Evolutionary conservation across 2,329 filamentous ascomycete genomes (phyloP).

Genomic region (Paraphoma sp.): DNA sequence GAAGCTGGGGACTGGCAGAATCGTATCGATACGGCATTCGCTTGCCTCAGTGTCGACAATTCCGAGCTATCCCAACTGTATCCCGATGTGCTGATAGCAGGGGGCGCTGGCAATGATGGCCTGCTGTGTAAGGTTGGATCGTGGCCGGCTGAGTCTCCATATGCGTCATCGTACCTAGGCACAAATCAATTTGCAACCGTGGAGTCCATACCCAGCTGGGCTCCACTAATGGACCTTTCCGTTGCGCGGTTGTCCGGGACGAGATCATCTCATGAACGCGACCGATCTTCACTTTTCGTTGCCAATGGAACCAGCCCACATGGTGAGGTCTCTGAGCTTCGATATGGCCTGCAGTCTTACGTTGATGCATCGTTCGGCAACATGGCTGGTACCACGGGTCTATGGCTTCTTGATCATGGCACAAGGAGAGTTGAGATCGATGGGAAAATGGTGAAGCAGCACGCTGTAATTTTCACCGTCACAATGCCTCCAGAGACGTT

Average conservation of each 20-base stretch:
- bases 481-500: slow-evolving; percentile 43
- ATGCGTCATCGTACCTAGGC: slow-evolving; percentile 60
- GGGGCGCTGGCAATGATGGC: slow-evolving; percentile 79
- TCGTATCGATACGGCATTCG: slow-evolving; percentile 82
- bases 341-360: slow-evolving; percentile 50
- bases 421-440: slow-evolving; percentile 34
- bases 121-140: slow-evolving; percentile 72
- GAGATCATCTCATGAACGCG: slow-evolving; percentile 23
- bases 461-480: slow-evolving; percentile 46
- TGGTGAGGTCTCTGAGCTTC: slow-evolving; percentile 53
- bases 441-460: slow-evolving; percentile 29
- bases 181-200: slow-evolving; percentile 55
- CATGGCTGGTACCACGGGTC: slow-evolving; percentile 40
- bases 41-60: slow-evolving; percentile 64
- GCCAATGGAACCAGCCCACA: slow-evolving; percentile 53
- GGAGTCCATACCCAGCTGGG: slow-evolving; percentile 69
- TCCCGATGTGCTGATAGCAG: slow-evolving; percentile 80
- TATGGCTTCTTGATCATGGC: slow-evolving; percentile 48
- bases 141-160: slow-evolving; percentile 50
- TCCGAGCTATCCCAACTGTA: slow-evolving; percentile 59
- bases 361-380: slow-evolving; percentile 36
- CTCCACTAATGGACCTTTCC: slow-evolving; percentile 59
- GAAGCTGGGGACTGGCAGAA: slow-evolving; percentile 67
- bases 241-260: slow-evolving; percentile 35
- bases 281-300: slow-evolving; percentile 42